Percentiles rank a stretch among this genome's conserved stretches.
Conservation (phyloP, 2,329 filamentous ascomycete genomes). For the Cucurbitaria berberidis region DNA sequence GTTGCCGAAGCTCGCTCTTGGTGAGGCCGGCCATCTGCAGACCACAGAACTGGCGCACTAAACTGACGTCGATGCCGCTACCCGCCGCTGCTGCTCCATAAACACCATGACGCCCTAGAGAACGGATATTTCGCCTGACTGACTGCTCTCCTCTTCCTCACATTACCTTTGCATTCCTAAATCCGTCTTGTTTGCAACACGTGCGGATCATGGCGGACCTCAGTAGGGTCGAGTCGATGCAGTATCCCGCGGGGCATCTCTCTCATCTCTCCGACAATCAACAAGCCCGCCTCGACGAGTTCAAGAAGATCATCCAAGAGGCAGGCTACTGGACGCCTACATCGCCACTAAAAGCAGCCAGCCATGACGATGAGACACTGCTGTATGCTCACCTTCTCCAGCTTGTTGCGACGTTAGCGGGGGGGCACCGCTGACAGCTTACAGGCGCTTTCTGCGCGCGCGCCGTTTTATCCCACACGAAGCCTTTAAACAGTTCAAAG, state of each 20-base stretch:
- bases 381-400: conserved; percentile 58
- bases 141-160: conserved; percentile 11
- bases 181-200: conserved; percentile 2
- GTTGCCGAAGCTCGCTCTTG: conserved; percentile 18
- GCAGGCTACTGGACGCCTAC: conserved; percentile 66
- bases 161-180: conserved; percentile 3
- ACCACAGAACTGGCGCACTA: conserved; percentile 17
- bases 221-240: conserved; percentile 48
- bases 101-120: conserved; percentile 34
- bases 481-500: conserved; percentile 82
- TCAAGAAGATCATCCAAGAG: conserved; percentile 72
- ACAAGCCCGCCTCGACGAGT: conserved; percentile 68
- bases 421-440: conserved; percentile 33
- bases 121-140: conserved; percentile 18
- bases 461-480: conserved; percentile 79
- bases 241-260: conserved; percentile 79
- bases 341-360: conserved; percentile 52
- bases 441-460: conserved; percentile 83
- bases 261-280: conserved; percentile 76
- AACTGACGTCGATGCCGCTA: conserved; percentile 36
- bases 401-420: conserved; percentile 15
- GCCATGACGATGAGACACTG: conserved; percentile 75
- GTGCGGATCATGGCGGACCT: conserved; percentile 42
- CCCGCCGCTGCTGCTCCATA: conserved; percentile 30
- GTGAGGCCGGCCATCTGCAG: conserved; percentile 21